Evolutionary conservation across 441 rosid species (phyloP), one percentile per base, ranked within the genome.

Genomic region (Pelargonium cotyledonis): DNA sequence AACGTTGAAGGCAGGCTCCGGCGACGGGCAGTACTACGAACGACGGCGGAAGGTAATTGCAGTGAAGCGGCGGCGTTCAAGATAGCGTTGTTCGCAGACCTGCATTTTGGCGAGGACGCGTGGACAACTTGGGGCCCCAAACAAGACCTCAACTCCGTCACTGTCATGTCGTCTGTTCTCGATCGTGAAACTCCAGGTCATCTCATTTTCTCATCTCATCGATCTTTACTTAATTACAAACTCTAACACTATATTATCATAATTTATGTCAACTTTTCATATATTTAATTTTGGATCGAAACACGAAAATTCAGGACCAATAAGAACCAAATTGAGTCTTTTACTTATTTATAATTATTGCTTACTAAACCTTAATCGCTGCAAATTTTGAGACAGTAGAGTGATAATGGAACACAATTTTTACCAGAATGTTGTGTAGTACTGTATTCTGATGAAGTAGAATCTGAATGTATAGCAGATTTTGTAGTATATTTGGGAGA

Each of bases 401-500:
- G n/a, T n/a, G n/a, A n/a, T n/a, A n/a, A n/a, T n/a, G n/a, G n/a
- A n/a, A n/a, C n/a, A n/a, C n/a, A n/a, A n/a, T n/a, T n/a, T n/a
- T n/a, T n/a, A n/a, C n/a, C n/a, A n/a, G n/a, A n/a, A 26, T 26
- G 1, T 26, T 26, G 2, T 26, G 31, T 26, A 26, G 31, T 2
- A 26, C 31, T 19, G 1, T 31, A 76, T 68, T 62, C 65, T 76
- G 26, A 58, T 41, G 49, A 64, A n/a, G 38, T 57, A 43, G 63
- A 19, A 43, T 58, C 68, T 46, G 29, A 44, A 53, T 12, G 3
- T 14, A 11, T 68, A 6, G 70, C 85, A 90, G 98, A 85, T 85
- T 89, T 90, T 67, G 97, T 90, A 29, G 80, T 89, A 6, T 93
- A 89, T 70, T 91, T 93, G 53, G 97, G 97, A 71, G 97, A 90